Evolutionary conservation across 306 rosid genomes (phyloP).

Genomic region (Casuarina glauca): DNA sequence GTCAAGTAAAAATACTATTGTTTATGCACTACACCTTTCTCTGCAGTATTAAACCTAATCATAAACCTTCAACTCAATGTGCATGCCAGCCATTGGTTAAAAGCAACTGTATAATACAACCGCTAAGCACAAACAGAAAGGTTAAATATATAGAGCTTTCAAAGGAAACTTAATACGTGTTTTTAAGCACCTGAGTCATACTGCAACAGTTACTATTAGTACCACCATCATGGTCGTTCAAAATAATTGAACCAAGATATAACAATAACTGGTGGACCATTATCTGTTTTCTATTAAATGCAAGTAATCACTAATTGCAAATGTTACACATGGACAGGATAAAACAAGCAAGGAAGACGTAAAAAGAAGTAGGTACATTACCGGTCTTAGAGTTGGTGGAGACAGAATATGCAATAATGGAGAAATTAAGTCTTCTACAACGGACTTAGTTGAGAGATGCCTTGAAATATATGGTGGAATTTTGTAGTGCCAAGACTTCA

Average conservation of each 20-base stretch:
- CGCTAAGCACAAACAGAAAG: background rate
- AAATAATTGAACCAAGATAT: background rate
- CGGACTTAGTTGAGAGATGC: slow-evolving; percentile 64
- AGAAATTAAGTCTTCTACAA: slow-evolving; percentile 81
- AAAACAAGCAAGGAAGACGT: slow-evolving; percentile 5
- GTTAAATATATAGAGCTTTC: background rate
- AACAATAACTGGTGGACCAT: background rate
- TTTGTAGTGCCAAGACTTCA: slow-evolving; percentile 72
- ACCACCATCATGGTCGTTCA: background rate
- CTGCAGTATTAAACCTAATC: background rate
- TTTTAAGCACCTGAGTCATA: background rate
- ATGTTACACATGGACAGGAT: background rate
- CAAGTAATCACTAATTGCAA: background rate
- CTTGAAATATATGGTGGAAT: slow-evolving; percentile 73
- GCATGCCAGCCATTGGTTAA: background rate
- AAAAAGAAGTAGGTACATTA: slow-evolving; percentile 39
- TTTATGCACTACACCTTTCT: background rate
- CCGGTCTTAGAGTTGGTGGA: slow-evolving; percentile 82
- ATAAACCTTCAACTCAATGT: background rate
- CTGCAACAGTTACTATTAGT: background rate
- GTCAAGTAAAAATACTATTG: background rate
- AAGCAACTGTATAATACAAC: background rate
- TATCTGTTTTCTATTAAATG: background rate
- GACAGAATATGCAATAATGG: slow-evolving; percentile 78
- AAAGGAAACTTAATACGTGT: background rate